Conservation (phyloP, 2,329 filamentous ascomycete genomes). For the Ophiocordyceps camponoti-rufipedis region DNA sequence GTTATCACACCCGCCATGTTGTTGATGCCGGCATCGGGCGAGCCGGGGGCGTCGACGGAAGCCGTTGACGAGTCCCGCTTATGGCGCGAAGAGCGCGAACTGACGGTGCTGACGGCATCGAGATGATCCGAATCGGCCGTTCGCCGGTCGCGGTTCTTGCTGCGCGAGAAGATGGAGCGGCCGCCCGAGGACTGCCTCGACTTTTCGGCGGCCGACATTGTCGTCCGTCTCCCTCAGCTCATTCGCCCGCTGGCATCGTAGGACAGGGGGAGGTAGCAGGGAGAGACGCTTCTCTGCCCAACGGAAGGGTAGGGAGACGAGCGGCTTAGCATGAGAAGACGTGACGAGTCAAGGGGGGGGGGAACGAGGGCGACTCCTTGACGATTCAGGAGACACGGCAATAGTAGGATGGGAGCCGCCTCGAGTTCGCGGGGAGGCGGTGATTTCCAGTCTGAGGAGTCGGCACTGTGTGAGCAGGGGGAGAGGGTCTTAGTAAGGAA, state of each 20-base stretch:
- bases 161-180: constrained; percentile 76
- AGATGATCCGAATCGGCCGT: constrained; percentile 38
- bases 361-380: not conserved
- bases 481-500: not conserved
- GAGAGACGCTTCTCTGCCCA: not conserved
- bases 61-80: constrained; percentile 53
- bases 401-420: not conserved
- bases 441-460: too few relatives aligned
- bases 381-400: not conserved
- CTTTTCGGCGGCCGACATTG: constrained; percentile 54
- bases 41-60: constrained; percentile 50
- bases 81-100: constrained; percentile 58
- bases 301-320: not conserved
- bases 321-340: not conserved
- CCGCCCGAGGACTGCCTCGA: constrained; percentile 58
- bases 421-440: not conserved
- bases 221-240: constrained; percentile 14
- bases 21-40: constrained; percentile 48
- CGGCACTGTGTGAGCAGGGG: not conserved
- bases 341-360: not conserved
- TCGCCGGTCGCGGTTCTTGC: constrained; percentile 59
- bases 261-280: not conserved
- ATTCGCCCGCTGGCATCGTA: constrained; percentile 14
- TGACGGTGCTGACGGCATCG: constrained; percentile 40
- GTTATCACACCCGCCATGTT: constrained; percentile 70